Conservation (phyloP, 2,329 filamentous ascomycete genomes). For the Aspergillus fumigatiaffinis region DNA sequence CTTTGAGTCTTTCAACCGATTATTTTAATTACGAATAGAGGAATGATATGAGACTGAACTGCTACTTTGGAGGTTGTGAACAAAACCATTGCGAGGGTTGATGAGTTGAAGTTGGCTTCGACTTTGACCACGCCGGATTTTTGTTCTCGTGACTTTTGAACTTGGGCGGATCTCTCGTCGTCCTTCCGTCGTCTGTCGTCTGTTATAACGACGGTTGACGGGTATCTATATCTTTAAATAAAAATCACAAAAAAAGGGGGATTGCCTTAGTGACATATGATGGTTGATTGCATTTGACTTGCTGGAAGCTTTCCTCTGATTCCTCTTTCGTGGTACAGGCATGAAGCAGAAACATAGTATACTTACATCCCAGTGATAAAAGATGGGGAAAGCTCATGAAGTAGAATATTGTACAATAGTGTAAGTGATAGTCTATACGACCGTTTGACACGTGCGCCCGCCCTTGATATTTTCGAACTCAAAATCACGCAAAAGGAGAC, state of each 20-base stretch:
- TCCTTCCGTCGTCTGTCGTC: background rate
- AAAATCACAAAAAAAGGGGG: background rate
- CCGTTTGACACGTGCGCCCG: constrained; percentile 24
- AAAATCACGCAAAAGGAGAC: constrained; percentile 19
- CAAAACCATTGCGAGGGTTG: background rate
- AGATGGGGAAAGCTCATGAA: background rate
- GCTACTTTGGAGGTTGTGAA: background rate
- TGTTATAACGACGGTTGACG: background rate
- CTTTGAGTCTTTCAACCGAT: constrained; percentile 2
- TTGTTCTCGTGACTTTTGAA: background rate
- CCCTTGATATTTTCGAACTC: constrained; percentile 30
- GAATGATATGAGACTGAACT: background rate
- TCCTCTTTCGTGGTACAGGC: background rate
- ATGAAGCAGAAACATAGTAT: background rate
- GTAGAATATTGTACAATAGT: constrained; percentile 22
- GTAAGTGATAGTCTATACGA: constrained; percentile 8
- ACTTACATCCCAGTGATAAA: background rate
- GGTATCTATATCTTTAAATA: background rate
- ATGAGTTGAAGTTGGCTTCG: background rate
- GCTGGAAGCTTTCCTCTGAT: background rate
- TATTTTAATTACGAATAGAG: background rate
- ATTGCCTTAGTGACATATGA: constrained; percentile 4
- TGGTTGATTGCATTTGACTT: background rate
- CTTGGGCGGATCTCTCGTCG: background rate
- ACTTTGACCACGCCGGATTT: background rate